Conservation (phyloP, 495 filamentous ascomycete genomes). For the Jackrogersella minutella region DNA sequence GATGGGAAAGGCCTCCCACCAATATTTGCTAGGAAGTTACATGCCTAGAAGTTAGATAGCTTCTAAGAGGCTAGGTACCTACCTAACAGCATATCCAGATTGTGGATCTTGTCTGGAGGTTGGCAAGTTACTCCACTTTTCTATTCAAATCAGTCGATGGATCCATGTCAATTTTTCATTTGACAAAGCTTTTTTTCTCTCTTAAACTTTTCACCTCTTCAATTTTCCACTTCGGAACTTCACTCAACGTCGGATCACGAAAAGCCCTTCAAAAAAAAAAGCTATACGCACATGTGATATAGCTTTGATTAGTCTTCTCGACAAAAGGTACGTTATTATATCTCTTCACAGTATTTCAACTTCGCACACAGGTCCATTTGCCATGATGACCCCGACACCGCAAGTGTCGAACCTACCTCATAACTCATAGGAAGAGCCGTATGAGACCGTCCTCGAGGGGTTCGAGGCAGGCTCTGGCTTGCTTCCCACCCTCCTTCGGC, state of each 20-base stretch:
- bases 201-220: conserved; percentile 8
- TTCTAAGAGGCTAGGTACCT: no score
- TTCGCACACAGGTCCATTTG: conserved; percentile 19
- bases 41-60: no score
- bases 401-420: conserved; percentile 57
- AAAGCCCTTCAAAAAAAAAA: background rate
- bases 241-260: background rate
- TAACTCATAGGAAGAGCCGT: conserved; percentile 61
- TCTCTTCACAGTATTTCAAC: background rate
- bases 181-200: conserved; percentile 31
- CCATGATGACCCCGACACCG: conserved; percentile 60
- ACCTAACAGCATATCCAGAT: no score
- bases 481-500: conserved; percentile 31
- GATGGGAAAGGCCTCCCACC: background rate
- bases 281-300: background rate
- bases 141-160: background rate
- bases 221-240: conserved; percentile 8
- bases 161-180: conserved; percentile 19
- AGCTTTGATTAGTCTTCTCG: background rate
- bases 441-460: conserved; percentile 50
- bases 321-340: background rate
- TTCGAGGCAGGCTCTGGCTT: background rate
- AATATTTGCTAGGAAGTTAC: no score
- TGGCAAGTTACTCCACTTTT: conserved; percentile 8
- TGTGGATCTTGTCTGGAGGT: background rate